Conservation (phyloP, 208 protist species). For the Herpetomonas muscarum region DNA sequence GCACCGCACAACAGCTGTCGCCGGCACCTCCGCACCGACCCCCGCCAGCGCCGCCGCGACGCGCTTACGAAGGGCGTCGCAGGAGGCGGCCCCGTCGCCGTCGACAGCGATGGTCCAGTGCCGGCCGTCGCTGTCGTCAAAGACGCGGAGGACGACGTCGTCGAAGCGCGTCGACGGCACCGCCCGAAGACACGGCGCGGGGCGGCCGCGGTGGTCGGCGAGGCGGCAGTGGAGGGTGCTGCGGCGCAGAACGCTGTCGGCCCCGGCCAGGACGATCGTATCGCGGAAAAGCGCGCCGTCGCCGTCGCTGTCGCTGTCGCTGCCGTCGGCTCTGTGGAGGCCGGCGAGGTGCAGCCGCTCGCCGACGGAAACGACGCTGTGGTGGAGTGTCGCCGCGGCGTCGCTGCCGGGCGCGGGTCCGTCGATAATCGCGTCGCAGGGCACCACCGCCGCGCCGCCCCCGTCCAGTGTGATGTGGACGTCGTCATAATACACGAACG, state of each 20-base stretch:
- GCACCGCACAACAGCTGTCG: neutral
- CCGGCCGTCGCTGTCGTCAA: too few relatives aligned
- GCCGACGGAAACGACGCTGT: slow-evolving; percentile 3
- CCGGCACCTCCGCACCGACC: slow-evolving; percentile 15
- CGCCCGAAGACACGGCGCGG: slow-evolving; percentile 12
- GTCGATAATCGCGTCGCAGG: too few relatives aligned
- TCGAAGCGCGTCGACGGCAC: too few relatives aligned
- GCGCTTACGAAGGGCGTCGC: too few relatives aligned
- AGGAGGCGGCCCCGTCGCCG: too few relatives aligned
- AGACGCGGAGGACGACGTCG: too few relatives aligned
- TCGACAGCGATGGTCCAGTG: too few relatives aligned
- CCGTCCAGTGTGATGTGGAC: slow-evolving; percentile 1
- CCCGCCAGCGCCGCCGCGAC: slow-evolving; percentile 5
- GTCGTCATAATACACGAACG: slow-evolving; percentile 2
- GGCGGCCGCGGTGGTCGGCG: neutral
- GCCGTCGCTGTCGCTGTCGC: neutral
- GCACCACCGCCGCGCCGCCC: slow-evolving; percentile 13
- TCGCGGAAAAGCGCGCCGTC: neutral
- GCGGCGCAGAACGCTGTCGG: slow-evolving; percentile 7
- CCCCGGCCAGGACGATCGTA: neutral
- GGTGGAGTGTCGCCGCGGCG: neutral
- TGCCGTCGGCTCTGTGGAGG: neutral
- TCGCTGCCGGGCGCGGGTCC: too few relatives aligned
- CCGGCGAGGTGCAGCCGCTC: neutral
- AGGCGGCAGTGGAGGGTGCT: slow-evolving; percentile 22